Base-by-base conservation (phyloP, 2,329 filamentous ascomycete genomes). In the Knufia fluminis region DNA sequence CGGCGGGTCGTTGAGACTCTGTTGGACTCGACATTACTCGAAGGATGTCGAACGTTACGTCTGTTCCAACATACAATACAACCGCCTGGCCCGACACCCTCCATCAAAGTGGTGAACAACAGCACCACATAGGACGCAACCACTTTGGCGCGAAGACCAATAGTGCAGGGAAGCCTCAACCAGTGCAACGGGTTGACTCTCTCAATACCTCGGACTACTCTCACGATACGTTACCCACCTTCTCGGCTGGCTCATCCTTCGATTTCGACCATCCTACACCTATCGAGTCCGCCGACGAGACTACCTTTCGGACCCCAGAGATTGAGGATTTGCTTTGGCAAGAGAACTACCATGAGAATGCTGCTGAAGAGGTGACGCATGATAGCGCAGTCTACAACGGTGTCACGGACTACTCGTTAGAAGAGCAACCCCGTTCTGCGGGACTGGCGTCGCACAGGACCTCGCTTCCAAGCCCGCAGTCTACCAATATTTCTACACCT, bases 371-470 rank as follows among this genome's bases (percentile, higher is more conserved):
- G 6, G 42, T 52, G 28, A 43, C 39, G 24, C 48, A 49, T 32
- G 39, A 43, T 53, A 51, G 52, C 46, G 54, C 48, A 43, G 47
- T 23, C 40, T 36, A 46, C 19, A 26, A 42, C n/a, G 28, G 35
- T 14, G 33, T 19, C 9, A 6, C 24, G 17, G 36, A 22, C 16
- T 7, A 8, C 17, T 4, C 19, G n/a, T 2, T 17, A 20, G 22
- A 46, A 17, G n/a, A 20, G 23, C 22, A 28, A 28, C 35, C n/a
- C 4, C 45, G n/a, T 12, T 31, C 45, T 16, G 16, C 32, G 19
- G 45, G 24, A 14, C 23, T 28, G 3, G 17, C 33, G 2, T 31
- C 45, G 4, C 33, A 48, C 35, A 40, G 46, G 41, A 49, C 36
- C 32, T 44, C 14, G 19, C 28, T 43, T 10, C 46, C 33, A 43